A percentile compares a stretch with the other conserved stretches of the same genome.
phyloP scores from a whole-genome alignment of 768 basidiomycete genomes.

The Gymnopilus dilepis region DNA sequence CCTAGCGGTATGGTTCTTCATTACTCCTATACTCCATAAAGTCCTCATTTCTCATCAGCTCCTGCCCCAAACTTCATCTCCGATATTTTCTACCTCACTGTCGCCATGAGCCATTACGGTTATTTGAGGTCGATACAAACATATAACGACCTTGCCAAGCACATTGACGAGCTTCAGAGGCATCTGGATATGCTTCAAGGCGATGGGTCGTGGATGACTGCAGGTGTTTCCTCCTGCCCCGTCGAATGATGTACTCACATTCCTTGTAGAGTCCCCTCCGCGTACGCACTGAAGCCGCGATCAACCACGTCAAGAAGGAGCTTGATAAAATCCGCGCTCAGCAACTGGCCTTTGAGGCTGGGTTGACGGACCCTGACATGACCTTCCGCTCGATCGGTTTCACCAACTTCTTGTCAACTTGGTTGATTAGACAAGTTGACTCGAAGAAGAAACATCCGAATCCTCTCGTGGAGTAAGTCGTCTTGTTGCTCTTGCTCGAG shows the following conservation, averaged over 20 bases:
- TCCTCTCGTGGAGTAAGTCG: slow-evolving; percentile 65
- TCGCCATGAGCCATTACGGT: slow-evolving; percentile 90
- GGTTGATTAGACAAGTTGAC: slow-evolving; percentile 92
- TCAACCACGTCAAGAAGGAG: slow-evolving; percentile 80
- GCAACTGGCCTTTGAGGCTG: slow-evolving; percentile 83
- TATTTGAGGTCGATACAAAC: slow-evolving; percentile 80
- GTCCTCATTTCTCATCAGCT: slow-evolving; percentile 36
- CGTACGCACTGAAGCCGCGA: slow-evolving; percentile 76
- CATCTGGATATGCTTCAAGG: slow-evolving; percentile 78
- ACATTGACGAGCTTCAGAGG: slow-evolving; percentile 76
- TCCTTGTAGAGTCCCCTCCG: slow-evolving; percentile 65
- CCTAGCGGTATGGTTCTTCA: slow-evolving; percentile 42
- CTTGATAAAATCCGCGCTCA: slow-evolving; percentile 72
- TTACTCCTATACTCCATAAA: not conserved
- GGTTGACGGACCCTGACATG: slow-evolving; percentile 86
- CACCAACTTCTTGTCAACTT: slow-evolving; percentile 89
- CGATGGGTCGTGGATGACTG: slow-evolving; percentile 84
- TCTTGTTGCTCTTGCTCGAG: not conserved
- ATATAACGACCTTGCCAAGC: slow-evolving; percentile 74
- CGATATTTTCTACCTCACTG: slow-evolving; percentile 88
- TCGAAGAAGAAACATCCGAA: slow-evolving; percentile 79
- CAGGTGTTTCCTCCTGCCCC: slow-evolving; percentile 40
- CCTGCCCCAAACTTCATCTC: slow-evolving; percentile 90
- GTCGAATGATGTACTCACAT: not conserved
- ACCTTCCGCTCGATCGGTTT: slow-evolving; percentile 80